Base-by-base conservation (phyloP, 805 yeast genomes). In the Pichia occidentalis region DNA sequence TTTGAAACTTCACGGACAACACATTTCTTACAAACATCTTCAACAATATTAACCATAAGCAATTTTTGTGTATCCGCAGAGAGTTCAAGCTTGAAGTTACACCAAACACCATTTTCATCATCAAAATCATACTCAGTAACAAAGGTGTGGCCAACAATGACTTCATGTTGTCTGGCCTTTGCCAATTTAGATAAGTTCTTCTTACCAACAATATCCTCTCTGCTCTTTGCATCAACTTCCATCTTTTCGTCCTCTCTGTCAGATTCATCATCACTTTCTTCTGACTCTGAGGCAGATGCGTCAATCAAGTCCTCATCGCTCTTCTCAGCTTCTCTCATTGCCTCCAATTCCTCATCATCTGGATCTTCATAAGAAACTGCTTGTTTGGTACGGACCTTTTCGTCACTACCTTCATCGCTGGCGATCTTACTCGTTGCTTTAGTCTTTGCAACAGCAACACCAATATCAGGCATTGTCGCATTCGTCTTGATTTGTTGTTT, bases 1-100 rank as follows among this genome's bases (percentile, higher is more conserved):
- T 72, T 69, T 39, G 92, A 82, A 48, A 88, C 80, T 64, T 94
- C 96, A 53, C 97, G 81, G 14, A 92, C 95, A 46, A 92, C 96
- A 38, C 86, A 84, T 48, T 73, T 73, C 51, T 86, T 82, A 61
- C 97, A 88, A 40, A 90, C 77, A 39, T 82, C 88, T 65, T 94
- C 99, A 41, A 92, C 78, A 55, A 92, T 80, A 67, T 92, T 92
- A 39, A 92, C 96, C 98, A 92, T 90, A 69, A 92, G 76, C 59
- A 92, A 68, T 70, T 92, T 92, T 65, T 87, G 90, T 20, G 94
- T 80, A 29, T 80, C 84, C 20, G 92, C 86, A 33, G 85, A 77
- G 49, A 87, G 72, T 55, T 84, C 88, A 40, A 92, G 61, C 57
- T 77, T 80, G 61, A 94, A 85, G 60, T 83, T 84, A 68, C 97